Base-by-base conservation (phyloP, 2,329 filamentous ascomycete species). In the Paecilomyces formosus region DNA sequence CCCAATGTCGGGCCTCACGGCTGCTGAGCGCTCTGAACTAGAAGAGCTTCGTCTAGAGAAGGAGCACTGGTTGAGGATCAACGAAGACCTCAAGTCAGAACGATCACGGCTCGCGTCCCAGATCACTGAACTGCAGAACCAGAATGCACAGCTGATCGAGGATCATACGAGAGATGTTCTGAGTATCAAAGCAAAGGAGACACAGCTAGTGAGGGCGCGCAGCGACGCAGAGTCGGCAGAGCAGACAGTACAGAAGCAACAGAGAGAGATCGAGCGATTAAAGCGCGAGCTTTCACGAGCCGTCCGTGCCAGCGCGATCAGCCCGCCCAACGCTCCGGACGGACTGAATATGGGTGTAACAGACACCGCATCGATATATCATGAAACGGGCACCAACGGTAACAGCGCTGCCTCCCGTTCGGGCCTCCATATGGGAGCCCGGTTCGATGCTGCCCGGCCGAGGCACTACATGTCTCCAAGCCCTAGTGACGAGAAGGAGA, bases 121-220 rank as follows among this genome's bases (percentile, higher is more conserved):
- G 72, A 88, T 97, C 50, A 88, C 93, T 65, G 94, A 97, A 74
- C 82, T 99, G 30, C 95, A 97, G 76, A 95, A 96, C 68, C 91
- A 97, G 72, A 99, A 99, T 68, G 94, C 94, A 24, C 89, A 94
- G 62, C 81, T 99, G 33, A 99, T 99, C 61, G 94, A 99, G 75
- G 93, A 97, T 68, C 93, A 97, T 72, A 99, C 94, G 0, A 84
- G 93, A 54, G 93, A 99, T 68, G 91, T 97, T 0, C 81, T 99
- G 50, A 94, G 92, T 66, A 95, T 99, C 77, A 97, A 97, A 74
- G 94, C 94, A 13, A 99, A 99, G 75, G 94, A 99, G 74, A 97
- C 94, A 2, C 94, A 99, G 68, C 83, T 99, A 4, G 93, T 97
- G 9, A 88, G 94, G 52, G 92, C 94, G 11, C 84, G 92, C 57